Conservation (phyloP, 768 basidiomycete genomes). For the Pleurotus platypus region DNA sequence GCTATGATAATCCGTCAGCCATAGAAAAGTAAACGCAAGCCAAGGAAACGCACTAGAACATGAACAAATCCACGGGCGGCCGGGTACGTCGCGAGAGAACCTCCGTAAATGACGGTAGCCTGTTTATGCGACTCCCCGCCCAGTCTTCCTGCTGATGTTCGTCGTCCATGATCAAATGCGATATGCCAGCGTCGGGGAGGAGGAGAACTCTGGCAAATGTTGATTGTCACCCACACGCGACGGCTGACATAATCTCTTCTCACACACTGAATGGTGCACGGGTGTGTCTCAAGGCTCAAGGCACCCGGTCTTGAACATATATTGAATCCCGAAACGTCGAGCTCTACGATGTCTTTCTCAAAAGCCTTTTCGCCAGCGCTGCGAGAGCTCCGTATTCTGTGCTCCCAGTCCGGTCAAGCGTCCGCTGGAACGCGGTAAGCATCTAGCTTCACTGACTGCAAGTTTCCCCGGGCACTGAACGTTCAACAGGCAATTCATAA, state of each 20-base stretch:
- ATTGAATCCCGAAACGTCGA: not conserved
- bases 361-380: constrained; percentile 75
- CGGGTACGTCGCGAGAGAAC: constrained; percentile 87
- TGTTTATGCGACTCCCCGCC: constrained; percentile 65
- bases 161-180: constrained; percentile 41
- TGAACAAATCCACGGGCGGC: constrained; percentile 97
- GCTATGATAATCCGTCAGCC: constrained; percentile 36
- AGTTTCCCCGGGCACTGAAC: not conserved
- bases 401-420: constrained; percentile 71
- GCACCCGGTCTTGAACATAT: no score
- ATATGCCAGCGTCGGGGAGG: constrained; percentile 3
- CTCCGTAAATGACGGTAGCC: constrained; percentile 86
- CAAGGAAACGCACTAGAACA: constrained; percentile 83
- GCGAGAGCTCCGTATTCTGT: constrained; percentile 76
- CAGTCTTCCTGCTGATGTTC: constrained; percentile 68
- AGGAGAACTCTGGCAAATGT: not conserved
- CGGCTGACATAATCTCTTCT: not conserved
- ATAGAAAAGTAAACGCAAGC: constrained; percentile 1
- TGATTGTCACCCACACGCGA: not conserved
- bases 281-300: no score
- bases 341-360: constrained; percentile 55
- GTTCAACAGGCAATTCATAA: constrained; percentile 69
- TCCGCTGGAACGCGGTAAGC: constrained; percentile 78
- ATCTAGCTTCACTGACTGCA: no score
- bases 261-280: not conserved